Conservation (phyloP, 2,329 filamentous ascomycete genomes). For the Monilinia laxa region DNA sequence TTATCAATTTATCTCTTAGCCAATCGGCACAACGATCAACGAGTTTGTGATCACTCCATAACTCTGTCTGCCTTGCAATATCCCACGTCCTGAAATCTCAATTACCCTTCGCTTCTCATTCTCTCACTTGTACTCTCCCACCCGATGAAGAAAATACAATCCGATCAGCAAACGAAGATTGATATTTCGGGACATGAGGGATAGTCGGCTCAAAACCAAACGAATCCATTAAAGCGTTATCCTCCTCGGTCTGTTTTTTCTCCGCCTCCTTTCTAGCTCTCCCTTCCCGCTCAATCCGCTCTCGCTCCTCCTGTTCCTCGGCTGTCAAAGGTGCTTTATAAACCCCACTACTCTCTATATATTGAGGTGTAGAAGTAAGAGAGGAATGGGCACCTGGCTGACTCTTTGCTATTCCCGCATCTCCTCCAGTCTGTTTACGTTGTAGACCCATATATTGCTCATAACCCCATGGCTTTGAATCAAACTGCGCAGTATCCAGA, state of each 20-base stretch:
- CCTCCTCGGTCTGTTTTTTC: neutral
- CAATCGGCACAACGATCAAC: neutral
- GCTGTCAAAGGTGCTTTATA: neutral
- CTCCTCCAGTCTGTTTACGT: neutral
- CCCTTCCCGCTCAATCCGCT: neutral
- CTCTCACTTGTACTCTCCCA: neutral
- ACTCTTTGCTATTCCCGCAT: neutral
- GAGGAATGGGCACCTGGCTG: neutral
- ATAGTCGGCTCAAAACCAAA: neutral
- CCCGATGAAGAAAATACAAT: neutral
- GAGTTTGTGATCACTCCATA: neutral
- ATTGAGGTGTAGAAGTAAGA: neutral
- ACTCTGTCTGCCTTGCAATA: neutral
- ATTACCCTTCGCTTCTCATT: neutral
- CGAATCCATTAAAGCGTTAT: neutral
- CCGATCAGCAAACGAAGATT: slow-evolving; percentile 1
- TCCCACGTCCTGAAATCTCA: neutral
- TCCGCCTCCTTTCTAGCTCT: neutral
- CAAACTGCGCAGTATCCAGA: neutral
- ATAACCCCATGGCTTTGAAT: neutral
- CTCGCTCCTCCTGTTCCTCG: neutral
- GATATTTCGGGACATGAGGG: neutral
- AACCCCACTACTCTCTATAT: neutral
- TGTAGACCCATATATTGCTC: neutral
- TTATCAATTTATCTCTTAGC: neutral